phyloP scores from a whole-genome alignment of 805 yeast species.

The Brettanomyces sp. region DNA sequence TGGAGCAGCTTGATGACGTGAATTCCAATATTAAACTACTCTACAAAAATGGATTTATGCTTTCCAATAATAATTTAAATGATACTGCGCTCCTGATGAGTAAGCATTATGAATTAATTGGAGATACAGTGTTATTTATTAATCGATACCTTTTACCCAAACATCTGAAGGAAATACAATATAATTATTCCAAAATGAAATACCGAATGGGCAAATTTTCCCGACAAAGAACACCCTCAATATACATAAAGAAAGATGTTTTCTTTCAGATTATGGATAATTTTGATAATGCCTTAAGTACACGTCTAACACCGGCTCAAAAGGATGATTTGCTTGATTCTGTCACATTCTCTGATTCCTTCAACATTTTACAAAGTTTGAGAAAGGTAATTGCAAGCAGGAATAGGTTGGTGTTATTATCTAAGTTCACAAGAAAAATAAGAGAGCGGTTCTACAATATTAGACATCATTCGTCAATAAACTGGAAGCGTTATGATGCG shows the following conservation, averaged over 20 bases:
- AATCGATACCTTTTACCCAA: conserved; percentile 21
- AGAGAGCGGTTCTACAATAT: background rate
- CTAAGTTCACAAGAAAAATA: background rate
- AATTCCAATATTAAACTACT: conserved; percentile 11
- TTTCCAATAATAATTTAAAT: conserved; percentile 19
- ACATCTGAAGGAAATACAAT: conserved; percentile 4
- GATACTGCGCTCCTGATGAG: conserved; percentile 19
- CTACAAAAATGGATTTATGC: conserved; percentile 15
- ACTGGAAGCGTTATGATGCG: background rate
- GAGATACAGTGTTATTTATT: conserved; percentile 17
- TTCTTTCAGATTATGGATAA: conserved; percentile 11
- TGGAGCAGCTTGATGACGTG: conserved; percentile 13
- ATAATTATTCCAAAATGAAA: conserved; percentile 5
- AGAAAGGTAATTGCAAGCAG: background rate
- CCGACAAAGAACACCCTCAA: conserved; percentile 2
- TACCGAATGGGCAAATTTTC: conserved; percentile 7
- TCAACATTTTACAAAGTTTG: conserved; percentile 9
- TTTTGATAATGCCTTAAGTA: conserved; percentile 7
- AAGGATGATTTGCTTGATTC: conserved; percentile 6
- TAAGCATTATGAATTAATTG: conserved; percentile 9
- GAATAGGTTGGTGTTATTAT: background rate
- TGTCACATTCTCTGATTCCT: conserved; percentile 5
- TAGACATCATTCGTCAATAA: background rate
- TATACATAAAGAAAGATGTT: conserved; percentile 4
- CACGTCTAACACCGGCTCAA: conserved; percentile 6